Evolutionary conservation across 148 eudicot species (phyloP).

Genomic region (Salicornia ramosissima): DNA sequence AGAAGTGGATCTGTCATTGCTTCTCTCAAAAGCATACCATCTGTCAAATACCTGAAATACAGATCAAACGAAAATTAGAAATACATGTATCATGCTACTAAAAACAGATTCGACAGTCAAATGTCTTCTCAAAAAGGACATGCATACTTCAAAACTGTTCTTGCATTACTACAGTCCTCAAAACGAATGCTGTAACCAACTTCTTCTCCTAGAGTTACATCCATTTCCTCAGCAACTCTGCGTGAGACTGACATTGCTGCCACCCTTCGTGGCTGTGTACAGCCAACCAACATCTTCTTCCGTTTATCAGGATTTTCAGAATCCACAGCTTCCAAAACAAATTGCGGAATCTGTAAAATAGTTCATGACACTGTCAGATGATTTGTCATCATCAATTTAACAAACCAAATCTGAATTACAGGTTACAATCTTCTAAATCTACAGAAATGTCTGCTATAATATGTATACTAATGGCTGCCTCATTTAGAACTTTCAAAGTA

Average conservation of each 20-base stretch:
- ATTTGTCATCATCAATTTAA: too few relatives aligned
- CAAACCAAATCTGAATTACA: too few relatives aligned
- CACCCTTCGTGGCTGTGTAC: conserved; percentile 97
- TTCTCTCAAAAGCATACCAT: conserved; percentile 93
- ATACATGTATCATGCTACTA: background rate
- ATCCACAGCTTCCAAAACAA: conserved; percentile 86
- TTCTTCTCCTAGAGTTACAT: conserved; percentile 92
- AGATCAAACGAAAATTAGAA: conserved; percentile 12
- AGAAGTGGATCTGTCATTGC: conserved; percentile 95
- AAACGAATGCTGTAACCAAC: conserved; percentile 94
- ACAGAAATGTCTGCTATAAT: too few relatives aligned
- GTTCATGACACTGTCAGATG: background rate
- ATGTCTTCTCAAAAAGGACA: background rate
- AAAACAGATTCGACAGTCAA: background rate
- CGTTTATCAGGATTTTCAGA: conserved; percentile 57
- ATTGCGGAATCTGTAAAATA: conserved; percentile 77
- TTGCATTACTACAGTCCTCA: conserved; percentile 79
- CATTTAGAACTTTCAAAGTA: too few relatives aligned
- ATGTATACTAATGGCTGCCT: too few relatives aligned
- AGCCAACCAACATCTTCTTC: conserved; percentile 69
- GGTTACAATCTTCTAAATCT: too few relatives aligned
- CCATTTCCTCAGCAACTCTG: conserved; percentile 97
- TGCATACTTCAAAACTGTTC: conserved; percentile 70
- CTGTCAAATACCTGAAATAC: conserved; percentile 65
- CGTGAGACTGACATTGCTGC: conserved; percentile 99